phyloP scores from a whole-genome alignment of 1,284 basidiomycete species.

The Malassezia furfur region DNA sequence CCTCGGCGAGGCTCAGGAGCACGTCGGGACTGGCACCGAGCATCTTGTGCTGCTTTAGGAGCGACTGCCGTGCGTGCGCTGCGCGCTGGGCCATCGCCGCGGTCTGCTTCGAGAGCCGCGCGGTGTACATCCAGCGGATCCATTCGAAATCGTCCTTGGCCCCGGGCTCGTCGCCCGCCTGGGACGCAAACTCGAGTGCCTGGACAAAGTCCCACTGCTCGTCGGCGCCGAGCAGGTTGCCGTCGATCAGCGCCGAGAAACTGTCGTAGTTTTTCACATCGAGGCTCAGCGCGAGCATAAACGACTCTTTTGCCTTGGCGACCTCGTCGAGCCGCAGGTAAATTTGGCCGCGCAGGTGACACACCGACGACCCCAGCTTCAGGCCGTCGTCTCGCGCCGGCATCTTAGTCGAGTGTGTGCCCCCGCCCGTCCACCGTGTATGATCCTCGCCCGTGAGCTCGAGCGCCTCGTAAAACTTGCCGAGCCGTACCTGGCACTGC shows the following conservation, averaged over 20 bases:
- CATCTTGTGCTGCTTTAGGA: conserved; percentile 55
- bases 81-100: conserved; percentile 11
- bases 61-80: conserved; percentile 53
- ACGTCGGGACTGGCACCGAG: conserved; percentile 85
- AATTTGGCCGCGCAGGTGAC: conserved; percentile 79
- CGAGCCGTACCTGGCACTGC: conserved; percentile 83
- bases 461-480: conserved; percentile 82
- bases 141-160: conserved; percentile 68
- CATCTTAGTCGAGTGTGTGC: conserved; percentile 20
- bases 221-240: conserved; percentile 55
- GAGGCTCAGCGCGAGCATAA: conserved; percentile 83
- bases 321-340: conserved; percentile 86
- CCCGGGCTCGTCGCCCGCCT: conserved; percentile 55
- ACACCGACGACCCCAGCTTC: conserved; percentile 54
- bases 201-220: conserved; percentile 84
- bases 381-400: conserved; percentile 48
- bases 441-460: conserved; percentile 72
- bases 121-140: conserved; percentile 79
- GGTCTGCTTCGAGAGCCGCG: conserved; percentile 68
- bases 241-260: conserved; percentile 77
- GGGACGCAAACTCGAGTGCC: conserved; percentile 68
- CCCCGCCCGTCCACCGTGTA: conserved; percentile 26
- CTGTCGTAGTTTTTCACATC: conserved; percentile 98
- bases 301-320: conserved; percentile 78
- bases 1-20: conserved; percentile 80